These are phyloP conservation scores for Nicotiana benthamiana DNA, from an alignment of 257 asterid species.

Conservation along the genomic window DNA sequence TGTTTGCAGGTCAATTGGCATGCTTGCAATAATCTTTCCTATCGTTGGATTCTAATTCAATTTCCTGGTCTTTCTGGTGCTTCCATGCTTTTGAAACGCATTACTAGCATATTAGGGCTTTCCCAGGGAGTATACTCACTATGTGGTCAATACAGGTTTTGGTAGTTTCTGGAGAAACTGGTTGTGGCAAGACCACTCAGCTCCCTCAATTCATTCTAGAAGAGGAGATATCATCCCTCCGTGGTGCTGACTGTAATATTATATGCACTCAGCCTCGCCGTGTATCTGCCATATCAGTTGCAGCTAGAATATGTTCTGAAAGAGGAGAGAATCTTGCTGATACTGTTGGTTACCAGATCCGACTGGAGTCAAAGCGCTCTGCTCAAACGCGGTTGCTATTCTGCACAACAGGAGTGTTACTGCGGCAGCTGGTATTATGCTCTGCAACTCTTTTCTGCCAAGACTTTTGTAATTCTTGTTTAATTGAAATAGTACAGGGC, in stretches of 20 bases:
- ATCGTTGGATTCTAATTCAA: background rate
- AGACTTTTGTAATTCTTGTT: conserved; percentile 7
- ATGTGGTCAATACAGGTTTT: conserved; percentile 47
- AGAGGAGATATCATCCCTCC: conserved; percentile 71
- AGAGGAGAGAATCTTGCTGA: conserved; percentile 94
- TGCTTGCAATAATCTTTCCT: background rate
- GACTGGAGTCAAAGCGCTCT: conserved; percentile 77
- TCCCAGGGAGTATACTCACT: background rate
- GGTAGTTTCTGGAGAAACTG: conserved; percentile 98
- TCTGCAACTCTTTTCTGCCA: background rate
- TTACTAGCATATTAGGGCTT: background rate
- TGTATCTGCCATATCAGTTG: conserved; percentile 95
- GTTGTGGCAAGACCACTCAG: conserved; percentile 98
- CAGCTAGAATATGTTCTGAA: conserved; percentile 82
- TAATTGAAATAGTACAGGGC: background rate
- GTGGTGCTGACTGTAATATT: conserved; percentile 77
- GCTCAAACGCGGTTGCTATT: conserved; percentile 79
- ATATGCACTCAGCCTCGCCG: conserved; percentile 98
- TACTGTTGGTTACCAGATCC: conserved; percentile 90
- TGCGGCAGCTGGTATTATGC: conserved; percentile 68
- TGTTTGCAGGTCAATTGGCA: background rate
- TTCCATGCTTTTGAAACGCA: background rate
- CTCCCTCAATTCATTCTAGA: conserved; percentile 97
- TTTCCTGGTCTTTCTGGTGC: background rate
- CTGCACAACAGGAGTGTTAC: conserved; percentile 96